Conservation (phyloP, 768 basidiomycete genomes). For the Russula compacta region DNA sequence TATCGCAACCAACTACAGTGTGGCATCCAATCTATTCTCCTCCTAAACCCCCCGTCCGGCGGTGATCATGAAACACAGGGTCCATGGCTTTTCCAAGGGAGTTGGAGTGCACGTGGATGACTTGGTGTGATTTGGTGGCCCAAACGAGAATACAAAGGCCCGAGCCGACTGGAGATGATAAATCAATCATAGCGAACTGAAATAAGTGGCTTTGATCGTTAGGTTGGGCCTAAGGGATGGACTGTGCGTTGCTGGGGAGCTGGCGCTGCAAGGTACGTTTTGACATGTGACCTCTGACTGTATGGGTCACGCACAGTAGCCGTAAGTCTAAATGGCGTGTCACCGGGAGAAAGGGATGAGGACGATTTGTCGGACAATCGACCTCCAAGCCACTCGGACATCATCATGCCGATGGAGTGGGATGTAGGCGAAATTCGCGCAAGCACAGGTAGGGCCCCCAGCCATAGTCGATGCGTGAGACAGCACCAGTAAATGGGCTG, state of each 20-base stretch:
- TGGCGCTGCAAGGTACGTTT: not conserved
- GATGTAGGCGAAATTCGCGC: not conserved
- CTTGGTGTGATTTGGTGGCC: not conserved
- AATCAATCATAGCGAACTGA: not conserved
- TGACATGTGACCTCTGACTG: conserved; percentile 5
- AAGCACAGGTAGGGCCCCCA: not conserved
- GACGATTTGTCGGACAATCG: not conserved
- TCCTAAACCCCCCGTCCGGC: not conserved
- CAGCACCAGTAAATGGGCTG: not conserved
- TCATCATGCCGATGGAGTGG: not conserved
- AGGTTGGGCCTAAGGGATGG: not conserved
- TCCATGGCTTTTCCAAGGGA: not conserved
- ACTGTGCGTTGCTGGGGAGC: not conserved
- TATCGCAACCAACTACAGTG: not conserved
- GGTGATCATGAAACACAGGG: not conserved
- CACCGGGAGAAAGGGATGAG: not conserved
- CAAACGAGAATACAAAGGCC: not conserved
- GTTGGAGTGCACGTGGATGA: not conserved
- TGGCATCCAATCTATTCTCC: not conserved
- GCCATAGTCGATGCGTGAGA: not conserved
- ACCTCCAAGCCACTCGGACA: not conserved
- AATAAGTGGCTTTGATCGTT: not conserved
- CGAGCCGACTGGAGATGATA: not conserved
- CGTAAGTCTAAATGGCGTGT: not conserved
- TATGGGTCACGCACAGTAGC: not conserved